phyloP scores from a whole-genome alignment of 192 early-diverging fungal genomes.

The Podila clonocystis region DNA sequence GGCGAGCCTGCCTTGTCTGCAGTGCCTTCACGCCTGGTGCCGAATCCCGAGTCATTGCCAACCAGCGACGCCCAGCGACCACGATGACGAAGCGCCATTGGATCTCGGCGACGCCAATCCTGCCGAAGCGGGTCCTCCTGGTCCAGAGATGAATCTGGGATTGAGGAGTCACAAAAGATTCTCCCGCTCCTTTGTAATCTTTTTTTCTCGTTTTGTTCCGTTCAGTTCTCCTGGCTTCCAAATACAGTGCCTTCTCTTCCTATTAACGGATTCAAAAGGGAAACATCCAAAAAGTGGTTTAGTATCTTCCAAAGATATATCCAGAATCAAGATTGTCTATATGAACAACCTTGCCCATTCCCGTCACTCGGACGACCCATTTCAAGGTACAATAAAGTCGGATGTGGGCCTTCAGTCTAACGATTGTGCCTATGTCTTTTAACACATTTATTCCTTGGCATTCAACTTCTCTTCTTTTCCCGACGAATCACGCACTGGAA shows the following conservation, averaged over 20 bases:
- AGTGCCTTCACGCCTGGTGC: conserved; percentile 40
- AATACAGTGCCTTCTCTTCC: conserved; percentile 86
- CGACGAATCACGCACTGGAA: too few species aligned
- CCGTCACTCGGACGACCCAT: too few species aligned
- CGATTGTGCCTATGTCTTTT: too few species aligned
- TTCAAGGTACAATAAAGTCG: too few species aligned
- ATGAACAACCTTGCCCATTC: too few species aligned
- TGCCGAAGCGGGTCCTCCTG: conserved; percentile 41
- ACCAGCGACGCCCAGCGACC: not conserved
- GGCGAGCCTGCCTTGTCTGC: conserved; percentile 21
- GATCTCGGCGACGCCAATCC: conserved; percentile 13
- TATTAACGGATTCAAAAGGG: not conserved
- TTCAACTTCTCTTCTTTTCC: too few species aligned
- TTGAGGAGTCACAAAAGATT: conserved; percentile 72
- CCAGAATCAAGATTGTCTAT: not conserved
- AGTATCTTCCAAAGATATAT: too few species aligned
- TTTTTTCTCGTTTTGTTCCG: conserved; percentile 81
- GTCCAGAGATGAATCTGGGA: conserved; percentile 56
- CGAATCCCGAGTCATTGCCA: conserved; percentile 7
- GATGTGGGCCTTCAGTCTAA: too few species aligned
- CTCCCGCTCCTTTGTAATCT: conserved; percentile 83
- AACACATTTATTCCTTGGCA: too few species aligned
- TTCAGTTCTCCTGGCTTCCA: conserved; percentile 84
- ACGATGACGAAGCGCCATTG: not conserved
- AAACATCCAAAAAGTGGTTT: not conserved